A percentile compares a stretch with the other conserved stretches of the same genome.
Evolutionary conservation across 129 eudicot genomes (phyloP).

Genomic region (Flaveria ramosissima): DNA sequence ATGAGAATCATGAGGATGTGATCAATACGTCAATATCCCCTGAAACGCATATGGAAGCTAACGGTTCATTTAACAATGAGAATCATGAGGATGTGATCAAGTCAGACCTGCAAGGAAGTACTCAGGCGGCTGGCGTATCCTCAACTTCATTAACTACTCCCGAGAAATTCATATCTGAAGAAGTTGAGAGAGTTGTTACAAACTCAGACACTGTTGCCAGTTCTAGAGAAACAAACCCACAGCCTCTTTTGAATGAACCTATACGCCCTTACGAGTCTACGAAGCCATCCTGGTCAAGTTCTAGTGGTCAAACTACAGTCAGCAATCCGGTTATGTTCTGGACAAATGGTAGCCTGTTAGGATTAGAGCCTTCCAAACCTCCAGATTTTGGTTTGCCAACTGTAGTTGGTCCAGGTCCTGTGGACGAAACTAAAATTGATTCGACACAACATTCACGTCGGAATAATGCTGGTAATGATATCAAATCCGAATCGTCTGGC

Average conservation of each 20-base stretch:
- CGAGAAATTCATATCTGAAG: conserved; percentile 29
- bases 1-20: conserved; percentile 25
- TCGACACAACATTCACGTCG: conserved; percentile 23
- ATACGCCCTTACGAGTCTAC: conserved; percentile 37
- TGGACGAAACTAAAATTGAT: conserved; percentile 26
- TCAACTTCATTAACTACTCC: not conserved
- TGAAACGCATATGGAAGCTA: conserved; percentile 26
- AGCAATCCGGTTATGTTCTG: conserved; percentile 60
- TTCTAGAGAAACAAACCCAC: conserved; percentile 28
- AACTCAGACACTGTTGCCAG: conserved; percentile 18
- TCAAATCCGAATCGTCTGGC: conserved; percentile 25
- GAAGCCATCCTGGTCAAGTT: conserved; percentile 41
- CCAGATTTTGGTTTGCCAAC: conserved; percentile 61
- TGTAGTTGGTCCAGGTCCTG: conserved; percentile 10
- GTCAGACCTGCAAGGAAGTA: conserved; percentile 16
- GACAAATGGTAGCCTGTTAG: conserved; percentile 93
- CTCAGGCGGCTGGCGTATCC: no score
- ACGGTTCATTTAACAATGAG: conserved; percentile 20
- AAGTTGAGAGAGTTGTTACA: conserved; percentile 25
- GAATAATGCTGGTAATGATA: conserved; percentile 10
- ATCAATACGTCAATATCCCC: conserved; percentile 29
- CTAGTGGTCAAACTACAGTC: conserved; percentile 37
- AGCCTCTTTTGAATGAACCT: conserved; percentile 28
- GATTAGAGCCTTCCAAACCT: conserved; percentile 95
- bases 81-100: conserved; percentile 28